phyloP scores from a whole-genome alignment of 2,329 filamentous ascomycete genomes.

The Thermochaetoides dissita region DNA sequence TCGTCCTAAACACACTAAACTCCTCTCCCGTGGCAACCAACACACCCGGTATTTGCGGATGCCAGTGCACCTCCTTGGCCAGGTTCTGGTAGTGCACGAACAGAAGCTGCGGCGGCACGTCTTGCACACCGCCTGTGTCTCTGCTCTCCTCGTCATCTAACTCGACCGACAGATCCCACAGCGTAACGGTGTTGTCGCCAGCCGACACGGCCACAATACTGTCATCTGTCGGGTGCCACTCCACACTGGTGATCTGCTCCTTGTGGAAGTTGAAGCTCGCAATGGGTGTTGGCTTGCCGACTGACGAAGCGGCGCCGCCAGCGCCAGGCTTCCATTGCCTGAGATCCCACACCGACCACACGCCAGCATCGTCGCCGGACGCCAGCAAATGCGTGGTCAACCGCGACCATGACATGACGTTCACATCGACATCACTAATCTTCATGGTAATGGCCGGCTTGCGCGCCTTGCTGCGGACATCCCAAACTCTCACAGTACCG shows the following conservation, averaged over 20 bases:
- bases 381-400: conserved; percentile 82
- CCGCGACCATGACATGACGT: conserved; percentile 90
- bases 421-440: conserved; percentile 75
- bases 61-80: conserved; percentile 95
- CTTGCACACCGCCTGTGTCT: conserved; percentile 72
- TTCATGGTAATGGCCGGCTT: conserved; percentile 78
- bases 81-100: conserved; percentile 95
- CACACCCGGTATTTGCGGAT: conserved; percentile 83
- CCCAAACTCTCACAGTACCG: conserved; percentile 92
- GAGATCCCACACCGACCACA: conserved; percentile 93
- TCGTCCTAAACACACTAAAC: conserved; percentile 77
- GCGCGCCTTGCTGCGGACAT: conserved; percentile 78
- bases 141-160: conserved; percentile 92
- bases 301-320: conserved; percentile 27
- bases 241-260: conserved; percentile 87
- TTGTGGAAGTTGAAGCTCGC: conserved; percentile 91
- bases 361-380: conserved; percentile 82
- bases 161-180: conserved; percentile 96
- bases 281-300: conserved; percentile 58
- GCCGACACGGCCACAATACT: conserved; percentile 86
- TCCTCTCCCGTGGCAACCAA: conserved; percentile 81
- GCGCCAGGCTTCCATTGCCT: conserved; percentile 73
- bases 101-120: conserved; percentile 84
- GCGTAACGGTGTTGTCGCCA: conserved; percentile 82
- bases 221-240: conserved; percentile 97